These are phyloP conservation scores for Calonectria crousiana DNA, from an alignment of 2,329 filamentous ascomycete species.

Conservation along the genomic window DNA sequence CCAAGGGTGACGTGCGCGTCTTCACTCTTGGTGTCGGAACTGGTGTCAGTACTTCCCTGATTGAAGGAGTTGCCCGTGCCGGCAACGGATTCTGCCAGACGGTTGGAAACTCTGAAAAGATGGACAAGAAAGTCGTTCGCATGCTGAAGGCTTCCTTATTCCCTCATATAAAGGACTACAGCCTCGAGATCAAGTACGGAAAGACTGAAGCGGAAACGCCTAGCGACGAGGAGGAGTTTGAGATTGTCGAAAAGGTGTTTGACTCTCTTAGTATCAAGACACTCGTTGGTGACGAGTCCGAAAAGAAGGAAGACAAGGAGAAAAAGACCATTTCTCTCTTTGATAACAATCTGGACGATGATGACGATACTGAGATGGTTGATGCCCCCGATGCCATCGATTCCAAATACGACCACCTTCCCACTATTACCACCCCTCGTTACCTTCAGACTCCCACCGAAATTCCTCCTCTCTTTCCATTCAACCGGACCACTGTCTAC, in stretches of 20 bases:
- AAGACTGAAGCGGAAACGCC: slow-evolving; percentile 26
- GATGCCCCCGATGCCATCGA: slow-evolving; percentile 34
- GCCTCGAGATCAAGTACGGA: slow-evolving; percentile 71
- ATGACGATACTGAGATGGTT: slow-evolving; percentile 52
- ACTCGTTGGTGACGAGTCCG: slow-evolving; percentile 24
- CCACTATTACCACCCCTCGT: slow-evolving; percentile 63
- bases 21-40: slow-evolving; percentile 68
- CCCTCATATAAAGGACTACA: slow-evolving; percentile 74
- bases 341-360: slow-evolving; percentile 59
- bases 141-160: slow-evolving; percentile 80
- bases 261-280: slow-evolving; percentile 59
- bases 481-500: slow-evolving; percentile 74
- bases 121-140: slow-evolving; percentile 76
- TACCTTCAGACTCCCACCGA: slow-evolving; percentile 73
- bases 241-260: slow-evolving; percentile 70
- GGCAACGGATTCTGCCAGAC: slow-evolving; percentile 72
- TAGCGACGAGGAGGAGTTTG: slow-evolving; percentile 65
- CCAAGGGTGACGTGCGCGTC: slow-evolving; percentile 59
- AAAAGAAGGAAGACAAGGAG: slow-evolving; percentile 17
- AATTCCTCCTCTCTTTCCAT: slow-evolving; percentile 76
- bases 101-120: slow-evolving; percentile 72
- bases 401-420: slow-evolving; percentile 63
- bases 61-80: slow-evolving; percentile 66
- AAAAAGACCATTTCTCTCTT: slow-evolving; percentile 71
- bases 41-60: slow-evolving; percentile 62